phyloP scores from a whole-genome alignment of 164 flowering plant species.

The Macadamia tetraphylla region DNA sequence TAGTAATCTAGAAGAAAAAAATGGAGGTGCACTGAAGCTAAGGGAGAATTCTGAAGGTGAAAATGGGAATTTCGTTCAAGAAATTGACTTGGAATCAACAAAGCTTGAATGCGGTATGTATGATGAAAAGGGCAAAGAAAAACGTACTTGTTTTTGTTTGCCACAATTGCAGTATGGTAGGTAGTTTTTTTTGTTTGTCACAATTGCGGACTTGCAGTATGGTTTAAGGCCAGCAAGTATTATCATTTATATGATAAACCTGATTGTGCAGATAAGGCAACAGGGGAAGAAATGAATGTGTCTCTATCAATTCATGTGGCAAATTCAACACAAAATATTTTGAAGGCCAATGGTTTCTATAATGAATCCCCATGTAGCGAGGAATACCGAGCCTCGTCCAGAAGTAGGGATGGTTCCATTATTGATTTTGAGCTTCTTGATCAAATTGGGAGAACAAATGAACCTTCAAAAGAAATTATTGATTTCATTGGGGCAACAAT shows the following conservation, averaged over 20 bases:
- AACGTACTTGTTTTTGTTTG: neutral
- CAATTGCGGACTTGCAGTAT: neutral
- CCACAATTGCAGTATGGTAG: neutral
- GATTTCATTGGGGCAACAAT: constrained; percentile 30
- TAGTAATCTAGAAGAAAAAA: constrained; percentile 26
- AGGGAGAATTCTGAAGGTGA: constrained; percentile 22
- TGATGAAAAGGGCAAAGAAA: constrained; percentile 9
- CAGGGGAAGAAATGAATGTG: constrained; percentile 12
- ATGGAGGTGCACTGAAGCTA: constrained; percentile 21
- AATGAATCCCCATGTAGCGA: constrained; percentile 9
- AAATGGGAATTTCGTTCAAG: constrained; percentile 8
- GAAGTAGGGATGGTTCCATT: constrained; percentile 6
- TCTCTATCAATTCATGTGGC: constrained; percentile 13
- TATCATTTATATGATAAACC: neutral
- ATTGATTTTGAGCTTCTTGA: constrained; percentile 5
- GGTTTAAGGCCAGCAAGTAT: neutral
- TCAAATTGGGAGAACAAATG: constrained; percentile 15
- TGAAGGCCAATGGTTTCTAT: constrained; percentile 8
- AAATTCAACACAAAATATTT: constrained; percentile 11
- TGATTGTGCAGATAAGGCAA: constrained; percentile 20
- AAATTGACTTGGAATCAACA: constrained; percentile 9
- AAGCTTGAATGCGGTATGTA: constrained; percentile 3
- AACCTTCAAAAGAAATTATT: constrained; percentile 22
- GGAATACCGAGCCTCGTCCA: constrained; percentile 9
- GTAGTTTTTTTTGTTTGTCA: constrained; percentile 13